Evolutionary conservation across 2,329 filamentous ascomycete species (phyloP), one percentile per base, ranked within the genome.

Genomic region (Fusarium goolgardi): DNA sequence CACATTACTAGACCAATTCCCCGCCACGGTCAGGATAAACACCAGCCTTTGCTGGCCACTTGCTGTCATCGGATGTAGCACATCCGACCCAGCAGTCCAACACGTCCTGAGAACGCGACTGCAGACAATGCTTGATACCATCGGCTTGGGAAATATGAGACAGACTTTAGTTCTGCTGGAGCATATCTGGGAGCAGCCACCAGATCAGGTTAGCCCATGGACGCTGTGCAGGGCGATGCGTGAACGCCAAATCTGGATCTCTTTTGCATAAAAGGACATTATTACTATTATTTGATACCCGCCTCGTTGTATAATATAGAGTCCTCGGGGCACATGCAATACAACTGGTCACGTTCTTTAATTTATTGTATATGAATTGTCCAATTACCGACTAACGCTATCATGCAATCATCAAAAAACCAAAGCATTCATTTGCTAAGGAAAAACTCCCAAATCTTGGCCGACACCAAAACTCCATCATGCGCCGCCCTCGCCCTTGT

Each of bases 221-320:
- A 78, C 75, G 45, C 74, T 84, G 25, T 81, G 78, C 49, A 76
- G 75, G 13, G 77, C 79, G n/a, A 84, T 84, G 81, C 77, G 81
- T 34, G 75, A 81, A 27, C 76, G 80, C 37, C 79, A 82, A 58
- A 82, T 83, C 32, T 82, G 80, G 81, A 83, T 83, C 40, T 84
- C 82, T 4, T 83, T 84, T 74, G 82, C 82, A 21, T 83, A 70
- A 75, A 40, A 51, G 20, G 43, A 66, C 47, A 55, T 21, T 40
- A 34, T 35, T 27, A 45, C 31, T 27, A 49, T 51, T 41, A 20
- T 16, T 52, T 46, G 60, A 66, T 66, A 62, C 55, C 55, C 35
- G 57, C 54, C 45, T 69, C 56, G 31, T n/a, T 37, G 39, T 40
- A n/a, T 29, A 50, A 43, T n/a, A n/a, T 31, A 52, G 41, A 45